Evolutionary conservation across 805 yeast species (phyloP), one percentile per base, ranked within the genome.

Genomic region (Metschnikowia gruessii): DNA sequence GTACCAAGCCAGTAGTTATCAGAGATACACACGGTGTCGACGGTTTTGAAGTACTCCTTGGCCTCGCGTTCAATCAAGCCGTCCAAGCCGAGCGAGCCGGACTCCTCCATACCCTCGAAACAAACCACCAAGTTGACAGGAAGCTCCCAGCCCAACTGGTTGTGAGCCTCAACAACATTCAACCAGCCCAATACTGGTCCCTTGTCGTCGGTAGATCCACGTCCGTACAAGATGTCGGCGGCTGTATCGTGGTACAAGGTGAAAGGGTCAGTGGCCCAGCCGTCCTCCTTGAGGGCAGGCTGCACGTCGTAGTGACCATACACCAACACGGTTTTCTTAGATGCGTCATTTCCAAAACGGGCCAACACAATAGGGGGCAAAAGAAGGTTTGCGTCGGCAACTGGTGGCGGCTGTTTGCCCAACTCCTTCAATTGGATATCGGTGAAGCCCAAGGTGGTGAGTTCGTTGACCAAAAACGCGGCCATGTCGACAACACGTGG

Each of bases 1-100:
- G 98, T 92, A 56, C 99, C 99, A 50, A 94, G 78, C 99, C 99
- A 94, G 74, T 94, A 94, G 75, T 94, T 94, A 70, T 94, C 99
- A 45, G 94, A 83, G 58, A 94, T 94, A 65, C 97, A 90, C 43
- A 91, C 97, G 31, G 96, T 90, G 64, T 92, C 95, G 41, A 91
- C 95, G 35, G 81, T 83, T 65, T 85, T 83, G 76, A 94, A 94
- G 69, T 89, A 94, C 33, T 69, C 66, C 43, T 77, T 66, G 45
- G 95, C 91, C 72, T 94, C 98, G 35, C 73, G 68, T 42, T 82
- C 83, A 60, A 94, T 85, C 60, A 94, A 79, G 30, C 74, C 82
- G 57, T 92, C 99, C 54, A 94, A 78, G 30, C 98, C 98, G 42
- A 88, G 69, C 29, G 97, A 89, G 19, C 99, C 99, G 53, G 91